Evolutionary conservation across 2,329 filamentous ascomycete species (phyloP), one percentile per base, ranked within the genome.

Genomic region (Neonectria neomacrospora): DNA sequence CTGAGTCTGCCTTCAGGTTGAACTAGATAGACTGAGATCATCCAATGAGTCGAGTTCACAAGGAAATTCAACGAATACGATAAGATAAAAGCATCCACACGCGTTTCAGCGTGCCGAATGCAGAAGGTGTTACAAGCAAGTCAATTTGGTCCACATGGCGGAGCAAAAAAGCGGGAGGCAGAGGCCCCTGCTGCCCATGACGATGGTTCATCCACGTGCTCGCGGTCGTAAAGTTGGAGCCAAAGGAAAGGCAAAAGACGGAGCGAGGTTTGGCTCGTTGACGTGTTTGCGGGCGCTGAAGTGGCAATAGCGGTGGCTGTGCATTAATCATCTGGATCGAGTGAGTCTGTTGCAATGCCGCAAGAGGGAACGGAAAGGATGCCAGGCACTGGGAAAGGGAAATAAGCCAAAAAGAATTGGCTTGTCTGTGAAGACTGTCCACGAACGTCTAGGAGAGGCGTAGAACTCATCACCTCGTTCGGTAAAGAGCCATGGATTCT

Each of bases 281-380:
- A 37, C 34, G 34, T 39, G 20, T n/a, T 45, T 45, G 42, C 42
- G 42, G 42, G 42, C 42, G 42, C 42, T 45, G 42, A 26, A 16
- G 22, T 9, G 22, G 23, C 10, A 11, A n/a, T 7, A 7, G 11
- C 11, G 42, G 42, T 26, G 42, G 42, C 42, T 45, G 42, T 45
- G 42, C 22, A 45, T 22, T 6, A 26, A 26, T n/a, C 10, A 12
- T 34, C 42, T 45, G 42, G 42, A 23, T 26, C 2, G 22, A 45
- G 42, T 26, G 42, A 45, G 42, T 26, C 42, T 23, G 42, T 26
- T 12, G 14, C 2, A 16, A 26, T 11, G 22, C 42, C 42, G 42
- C 42, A 45, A 8, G 42, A 6, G 32, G 32, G 12, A 34, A 34
- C 12, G 32, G 23, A 18, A 5, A 9, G 7, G 37, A 8, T n/a